A percentile compares a stretch with the other conserved stretches of the same genome.
These are phyloP conservation scores for Colletotrichum australisinense DNA, from an alignment of 2,329 filamentous ascomycete species.

Conservation along the genomic window DNA sequence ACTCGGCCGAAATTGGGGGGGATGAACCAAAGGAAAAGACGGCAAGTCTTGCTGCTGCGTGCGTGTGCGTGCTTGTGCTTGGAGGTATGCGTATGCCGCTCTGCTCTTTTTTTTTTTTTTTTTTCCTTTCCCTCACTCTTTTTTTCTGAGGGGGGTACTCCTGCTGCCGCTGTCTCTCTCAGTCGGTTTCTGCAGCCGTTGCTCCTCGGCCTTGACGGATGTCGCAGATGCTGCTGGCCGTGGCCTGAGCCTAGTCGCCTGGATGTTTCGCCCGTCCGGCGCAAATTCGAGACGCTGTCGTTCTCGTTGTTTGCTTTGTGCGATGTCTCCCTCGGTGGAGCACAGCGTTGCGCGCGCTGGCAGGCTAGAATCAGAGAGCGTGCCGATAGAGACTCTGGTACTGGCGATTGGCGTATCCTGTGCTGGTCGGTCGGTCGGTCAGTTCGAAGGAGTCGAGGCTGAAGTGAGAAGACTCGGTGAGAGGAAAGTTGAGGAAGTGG, in stretches of 20 bases:
- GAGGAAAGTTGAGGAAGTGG: constrained; percentile 46
- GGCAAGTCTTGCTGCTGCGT: constrained; percentile 16
- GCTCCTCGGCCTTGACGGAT: constrained; percentile 4
- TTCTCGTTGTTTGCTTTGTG: constrained; percentile 29
- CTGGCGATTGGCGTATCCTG: constrained; percentile 36
- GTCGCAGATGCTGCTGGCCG: constrained; percentile 27
- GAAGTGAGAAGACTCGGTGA: constrained; percentile 55
- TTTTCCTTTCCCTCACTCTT: not conserved
- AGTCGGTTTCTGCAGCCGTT: constrained; percentile 6
- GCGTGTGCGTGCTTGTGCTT: constrained; percentile 10
- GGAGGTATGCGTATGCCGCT: constrained; percentile 16
- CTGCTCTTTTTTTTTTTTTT: not conserved
- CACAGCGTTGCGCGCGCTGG: constrained; percentile 30
- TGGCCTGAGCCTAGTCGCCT: constrained; percentile 27
- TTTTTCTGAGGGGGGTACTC: not conserved
- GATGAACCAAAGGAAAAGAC: constrained; percentile 32
- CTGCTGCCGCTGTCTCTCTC: constrained; percentile 26
- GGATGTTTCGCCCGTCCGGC: constrained; percentile 17
- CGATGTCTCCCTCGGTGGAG: constrained; percentile 35
- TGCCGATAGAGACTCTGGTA: constrained; percentile 34
- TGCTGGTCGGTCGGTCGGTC: constrained; percentile 35
- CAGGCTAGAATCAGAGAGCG: constrained; percentile 32
- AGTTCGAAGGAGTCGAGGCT: constrained; percentile 44
- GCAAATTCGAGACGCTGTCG: constrained; percentile 18
- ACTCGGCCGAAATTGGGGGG: constrained; percentile 31